Base-by-base conservation (phyloP, 2,329 filamentous ascomycete species). In the Exophiala bonariae region DNA sequence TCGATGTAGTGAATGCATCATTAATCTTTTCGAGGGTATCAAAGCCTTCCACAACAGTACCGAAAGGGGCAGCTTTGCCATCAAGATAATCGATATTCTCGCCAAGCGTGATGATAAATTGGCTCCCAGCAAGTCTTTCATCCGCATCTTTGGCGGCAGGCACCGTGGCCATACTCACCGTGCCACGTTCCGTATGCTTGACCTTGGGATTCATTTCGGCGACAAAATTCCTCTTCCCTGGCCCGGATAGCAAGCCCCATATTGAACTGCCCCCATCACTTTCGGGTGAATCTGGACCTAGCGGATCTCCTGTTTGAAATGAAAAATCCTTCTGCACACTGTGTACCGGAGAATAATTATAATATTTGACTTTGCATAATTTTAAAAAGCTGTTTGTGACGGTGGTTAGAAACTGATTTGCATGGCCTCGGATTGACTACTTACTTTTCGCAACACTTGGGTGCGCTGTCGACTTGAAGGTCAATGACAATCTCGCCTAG, bases 321-420 rank as follows among this genome's bases (percentile, higher is more conserved):
- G 91, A 95, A 71, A 96, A 97, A 70, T 89, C 84, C 67, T 92
- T 93, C 65, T 96, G 93, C 30, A 99, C 82, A 58, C 86, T 90
- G 72, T 96, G 89, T 44, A 97, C 75, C 19, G 92, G 93, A 4
- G 90, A 85, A 68, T 95, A 97, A 75, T 97, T 97, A 82, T 96
- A 99, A 74, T 97, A 99, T 75, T 96, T 99, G 71, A 90, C 77
- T 74, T 97, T 97, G 82, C 93, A 96, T 60, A 99, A 87, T 78
- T 99, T 97, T 47, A 99, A 76, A 69, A 99, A 97, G 78, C 89
- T 95, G 69, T 55, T 66, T 62, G 59, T 18, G 11, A 40, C 39
- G 52, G 30, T 53, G 59, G n/a, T 54, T 54, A 18, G 56, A 49
- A 57, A 50, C 50, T 49, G 46, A n/a, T n/a, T n/a, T n/a, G n/a